Base-by-base conservation (phyloP, 192 early-diverging fungal genomes). In the Podila horticola region DNA sequence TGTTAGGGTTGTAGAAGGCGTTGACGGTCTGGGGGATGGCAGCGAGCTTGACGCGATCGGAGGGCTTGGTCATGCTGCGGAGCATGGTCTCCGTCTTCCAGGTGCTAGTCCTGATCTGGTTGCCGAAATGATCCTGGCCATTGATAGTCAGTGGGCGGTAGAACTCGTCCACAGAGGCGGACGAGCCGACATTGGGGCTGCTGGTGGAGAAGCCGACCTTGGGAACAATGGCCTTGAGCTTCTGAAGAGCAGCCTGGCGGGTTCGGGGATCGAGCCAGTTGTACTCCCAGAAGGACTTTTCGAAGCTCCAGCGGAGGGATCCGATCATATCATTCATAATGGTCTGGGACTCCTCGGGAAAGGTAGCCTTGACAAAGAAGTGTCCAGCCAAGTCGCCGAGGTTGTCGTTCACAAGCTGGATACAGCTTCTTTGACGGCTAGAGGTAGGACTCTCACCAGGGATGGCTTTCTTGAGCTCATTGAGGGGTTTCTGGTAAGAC, bases 1-100 rank as follows among this genome's bases (percentile, higher is more conserved):
- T 62, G 33, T 24, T 62, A 8, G 88, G 84, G 34, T 75, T 84
- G 59, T 87, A 90, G 48, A 84, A 88, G 2, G 88, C 88, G 66
- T 90, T 90, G 11, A 90, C 87, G 5, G 82, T 88, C 49, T 88
- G 86, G 8, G 87, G 84, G 29, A 73, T 88, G 75, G 87, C 76
- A 12, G 55, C 66, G 79, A 86, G 85, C 58, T 75, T 63, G 9
- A 49, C 38, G 28, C 68, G 66, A 61, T 89, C 70, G 5, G 79
- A 61, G 8, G 68, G 58, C 15, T 72, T 79, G 4, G 57, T 67
- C 28, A 88, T 34, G 19, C 76, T 64, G 19, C 83, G 45, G 73
- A 85, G 82, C 50, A 63, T 11, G 7, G 63, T 45, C 50, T 65
- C 57, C 6, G 62, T 62, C 17, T 33, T 38, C 62, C 65, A 86